Conservation (phyloP, 352 stramenopile species). For the Pythium dissimile region DNA sequence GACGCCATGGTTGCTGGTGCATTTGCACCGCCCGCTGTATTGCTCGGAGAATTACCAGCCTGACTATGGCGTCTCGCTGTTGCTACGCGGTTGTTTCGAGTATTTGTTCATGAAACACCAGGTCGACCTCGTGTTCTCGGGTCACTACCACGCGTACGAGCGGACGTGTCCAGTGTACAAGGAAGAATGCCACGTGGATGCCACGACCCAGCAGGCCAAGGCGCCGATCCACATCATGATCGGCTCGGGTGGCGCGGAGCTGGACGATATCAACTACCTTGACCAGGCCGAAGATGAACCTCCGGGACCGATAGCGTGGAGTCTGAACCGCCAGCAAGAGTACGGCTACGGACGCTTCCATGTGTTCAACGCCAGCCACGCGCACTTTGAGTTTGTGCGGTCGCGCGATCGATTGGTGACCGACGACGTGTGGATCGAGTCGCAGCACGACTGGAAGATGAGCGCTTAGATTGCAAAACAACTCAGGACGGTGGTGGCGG, state of each 20-base stretch:
- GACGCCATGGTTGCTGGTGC: conserved; percentile 32
- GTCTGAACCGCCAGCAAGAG: conserved; percentile 23
- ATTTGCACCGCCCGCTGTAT: conserved; percentile 32
- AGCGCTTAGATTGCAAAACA: not conserved
- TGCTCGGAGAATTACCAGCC: conserved; percentile 15
- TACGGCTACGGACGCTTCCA: conserved; percentile 41
- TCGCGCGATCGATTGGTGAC: conserved; percentile 24
- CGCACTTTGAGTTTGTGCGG: conserved; percentile 37
- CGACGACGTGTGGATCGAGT: conserved; percentile 35
- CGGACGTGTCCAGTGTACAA: conserved; percentile 28
- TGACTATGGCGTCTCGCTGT: conserved; percentile 16
- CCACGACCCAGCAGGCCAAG: not conserved
- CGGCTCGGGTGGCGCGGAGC: conserved; percentile 35
- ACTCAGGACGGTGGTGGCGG: not conserved
- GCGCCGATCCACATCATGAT: conserved; percentile 42
- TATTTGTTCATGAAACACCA: conserved; percentile 20
- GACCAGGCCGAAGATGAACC: not conserved
- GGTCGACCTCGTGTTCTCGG: conserved; percentile 28
- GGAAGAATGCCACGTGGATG: conserved; percentile 19
- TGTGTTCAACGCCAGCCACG: conserved; percentile 36
- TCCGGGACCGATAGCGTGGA: conserved; percentile 17
- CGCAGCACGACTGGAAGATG: conserved; percentile 29
- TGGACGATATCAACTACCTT: conserved; percentile 32
- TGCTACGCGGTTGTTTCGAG: conserved; percentile 21
- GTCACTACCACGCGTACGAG: conserved; percentile 36